Evolutionary conservation across 148 eudicot species (phyloP).

Genomic region (Cornus kousa): DNA sequence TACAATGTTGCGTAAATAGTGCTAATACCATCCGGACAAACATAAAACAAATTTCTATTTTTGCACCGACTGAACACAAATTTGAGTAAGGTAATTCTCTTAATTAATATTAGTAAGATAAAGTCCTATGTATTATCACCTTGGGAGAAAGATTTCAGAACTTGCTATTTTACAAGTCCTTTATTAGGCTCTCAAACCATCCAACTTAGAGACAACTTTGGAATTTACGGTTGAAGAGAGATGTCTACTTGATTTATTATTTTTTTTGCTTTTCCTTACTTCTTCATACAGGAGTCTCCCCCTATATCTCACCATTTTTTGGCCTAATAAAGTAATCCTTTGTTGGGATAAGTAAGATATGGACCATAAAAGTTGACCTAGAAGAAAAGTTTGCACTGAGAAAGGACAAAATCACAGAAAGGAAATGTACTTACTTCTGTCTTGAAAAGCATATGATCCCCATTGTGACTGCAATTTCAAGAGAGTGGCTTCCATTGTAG

Average conservation of each 20-base stretch:
- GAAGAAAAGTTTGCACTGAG: not conserved
- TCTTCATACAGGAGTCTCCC: not conserved
- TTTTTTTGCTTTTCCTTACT: not conserved
- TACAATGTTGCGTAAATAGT: not conserved
- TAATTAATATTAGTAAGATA: not conserved
- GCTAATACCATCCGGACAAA: not conserved
- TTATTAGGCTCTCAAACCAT: not conserved
- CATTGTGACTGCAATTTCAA: conserved; percentile 51
- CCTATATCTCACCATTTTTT: not conserved
- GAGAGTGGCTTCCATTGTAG: conserved; percentile 41
- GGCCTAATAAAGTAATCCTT: not conserved
- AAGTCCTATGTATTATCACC: not conserved
- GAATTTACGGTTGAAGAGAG: not conserved
- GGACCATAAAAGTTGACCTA: not conserved
- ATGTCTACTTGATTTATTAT: not conserved
- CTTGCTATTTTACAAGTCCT: not conserved
- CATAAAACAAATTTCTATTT: not conserved
- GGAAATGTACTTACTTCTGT: conserved; percentile 54
- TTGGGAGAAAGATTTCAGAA: not conserved
- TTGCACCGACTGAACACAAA: not conserved
- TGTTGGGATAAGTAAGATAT: not conserved
- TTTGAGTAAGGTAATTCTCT: not conserved
- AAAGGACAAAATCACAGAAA: not conserved
- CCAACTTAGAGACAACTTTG: not conserved
- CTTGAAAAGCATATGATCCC: conserved; percentile 47